Conservation (phyloP, 108 stramenopile genomes). For the Skeletonema marinoi region DNA sequence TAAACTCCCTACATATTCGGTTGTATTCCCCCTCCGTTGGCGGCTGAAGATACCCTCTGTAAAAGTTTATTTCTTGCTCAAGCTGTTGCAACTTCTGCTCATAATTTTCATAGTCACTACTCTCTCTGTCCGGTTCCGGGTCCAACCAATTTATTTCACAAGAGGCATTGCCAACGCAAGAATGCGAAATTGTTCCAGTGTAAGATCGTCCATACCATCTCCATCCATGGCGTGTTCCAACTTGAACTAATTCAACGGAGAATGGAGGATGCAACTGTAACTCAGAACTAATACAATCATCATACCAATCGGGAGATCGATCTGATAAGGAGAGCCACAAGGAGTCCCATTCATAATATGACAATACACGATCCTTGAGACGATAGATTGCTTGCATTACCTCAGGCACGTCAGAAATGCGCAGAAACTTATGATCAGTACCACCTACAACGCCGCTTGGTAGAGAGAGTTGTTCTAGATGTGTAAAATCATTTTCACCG, state of each 20-base stretch:
- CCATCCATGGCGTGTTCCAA: background rate
- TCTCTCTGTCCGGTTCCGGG: background rate
- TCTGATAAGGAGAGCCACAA: no score
- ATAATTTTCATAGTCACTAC: background rate
- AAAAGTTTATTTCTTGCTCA: background rate
- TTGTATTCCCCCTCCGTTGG: background rate
- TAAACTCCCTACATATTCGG: background rate
- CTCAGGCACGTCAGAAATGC: background rate
- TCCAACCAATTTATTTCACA: background rate
- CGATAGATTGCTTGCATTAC: background rate
- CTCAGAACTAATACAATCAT: no score
- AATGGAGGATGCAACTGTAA: no score
- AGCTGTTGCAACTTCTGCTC: background rate
- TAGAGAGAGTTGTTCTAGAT: background rate
- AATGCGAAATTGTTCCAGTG: no score
- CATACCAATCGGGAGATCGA: no score
- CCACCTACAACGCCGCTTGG: background rate
- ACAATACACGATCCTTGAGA: no score
- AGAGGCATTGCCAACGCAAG: no score
- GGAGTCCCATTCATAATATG: no score
- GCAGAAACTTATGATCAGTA: background rate
- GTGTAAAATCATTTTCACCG: background rate
- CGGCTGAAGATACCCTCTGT: background rate
- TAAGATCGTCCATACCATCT: background rate
- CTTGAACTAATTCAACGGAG: background rate